A percentile compares a stretch with the other conserved stretches of the same genome.
These are phyloP conservation scores for Microbotryomycetes sp. DNA, from an alignment of 1,284 basidiomycete species.

Conservation along the genomic window DNA sequence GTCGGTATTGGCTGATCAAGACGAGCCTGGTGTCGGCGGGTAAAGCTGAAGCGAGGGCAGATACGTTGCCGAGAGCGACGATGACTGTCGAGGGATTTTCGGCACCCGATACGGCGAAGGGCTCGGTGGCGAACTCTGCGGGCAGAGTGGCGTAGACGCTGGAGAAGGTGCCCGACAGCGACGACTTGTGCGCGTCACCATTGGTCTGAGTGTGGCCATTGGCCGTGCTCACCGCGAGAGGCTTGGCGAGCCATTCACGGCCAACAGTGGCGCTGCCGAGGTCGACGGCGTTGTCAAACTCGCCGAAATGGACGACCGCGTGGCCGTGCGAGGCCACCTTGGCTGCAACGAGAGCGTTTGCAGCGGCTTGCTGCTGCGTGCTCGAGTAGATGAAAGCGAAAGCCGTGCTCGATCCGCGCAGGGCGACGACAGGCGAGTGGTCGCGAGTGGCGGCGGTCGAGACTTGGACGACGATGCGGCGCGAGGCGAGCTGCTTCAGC, in stretches of 20 bases:
- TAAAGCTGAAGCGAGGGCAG: slow-evolving; percentile 40
- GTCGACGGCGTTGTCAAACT: slow-evolving; percentile 10
- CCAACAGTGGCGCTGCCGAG: background rate
- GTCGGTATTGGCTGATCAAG: slow-evolving; percentile 64
- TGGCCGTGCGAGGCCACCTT: slow-evolving; percentile 36
- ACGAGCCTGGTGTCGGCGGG: slow-evolving; percentile 58
- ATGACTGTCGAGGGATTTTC: slow-evolving; percentile 44
- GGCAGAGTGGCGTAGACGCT: slow-evolving; percentile 16
- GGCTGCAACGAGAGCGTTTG: slow-evolving; percentile 40
- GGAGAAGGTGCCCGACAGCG: slow-evolving; percentile 8
- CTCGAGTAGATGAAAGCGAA: slow-evolving; percentile 39
- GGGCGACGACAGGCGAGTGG: slow-evolving; percentile 40
- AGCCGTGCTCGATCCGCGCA: slow-evolving; percentile 38
- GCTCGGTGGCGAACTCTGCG: slow-evolving; percentile 1
- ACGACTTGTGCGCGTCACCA: background rate
- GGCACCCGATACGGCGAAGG: slow-evolving; percentile 8
- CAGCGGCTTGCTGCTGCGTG: slow-evolving; percentile 35
- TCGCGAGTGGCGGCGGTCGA: slow-evolving; percentile 31
- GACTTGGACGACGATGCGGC: slow-evolving; percentile 29
- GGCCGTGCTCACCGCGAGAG: slow-evolving; percentile 9
- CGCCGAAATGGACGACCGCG: slow-evolving; percentile 37
- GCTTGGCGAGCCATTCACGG: background rate
- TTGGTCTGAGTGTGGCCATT: slow-evolving; percentile 23
- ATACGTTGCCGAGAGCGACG: slow-evolving; percentile 59
- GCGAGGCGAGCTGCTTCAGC: slow-evolving; percentile 13